These are phyloP conservation scores for Aspergillus pseudoviridinutans DNA, from an alignment of 2,329 filamentous ascomycete species.

Conservation along the genomic window DNA sequence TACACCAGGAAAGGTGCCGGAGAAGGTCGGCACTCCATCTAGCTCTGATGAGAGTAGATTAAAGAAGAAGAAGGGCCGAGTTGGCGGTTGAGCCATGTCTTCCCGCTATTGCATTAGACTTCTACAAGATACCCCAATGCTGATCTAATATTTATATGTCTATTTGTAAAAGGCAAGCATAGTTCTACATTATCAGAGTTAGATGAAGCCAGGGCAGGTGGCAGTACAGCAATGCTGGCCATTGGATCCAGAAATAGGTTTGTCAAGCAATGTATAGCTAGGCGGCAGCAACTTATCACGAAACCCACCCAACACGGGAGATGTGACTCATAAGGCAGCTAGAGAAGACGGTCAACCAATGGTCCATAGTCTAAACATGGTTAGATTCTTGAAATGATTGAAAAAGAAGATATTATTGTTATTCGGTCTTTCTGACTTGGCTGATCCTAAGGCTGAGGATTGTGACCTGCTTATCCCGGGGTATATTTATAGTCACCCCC, in stretches of 20 bases:
- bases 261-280: background rate
- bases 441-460: background rate
- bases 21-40: slow-evolving; percentile 30
- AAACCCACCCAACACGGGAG: background rate
- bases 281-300: too few relatives aligned
- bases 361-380: background rate
- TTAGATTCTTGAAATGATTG: background rate
- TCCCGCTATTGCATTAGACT: slow-evolving; percentile 2
- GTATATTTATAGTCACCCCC: background rate
- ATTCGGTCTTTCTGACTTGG: background rate
- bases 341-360: background rate
- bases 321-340: background rate
- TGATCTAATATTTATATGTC: background rate
- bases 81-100: slow-evolving; percentile 19
- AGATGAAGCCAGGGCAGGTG: background rate
- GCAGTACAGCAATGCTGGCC: background rate
- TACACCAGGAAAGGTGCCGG: slow-evolving; percentile 26
- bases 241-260: background rate
- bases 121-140: slow-evolving; percentile 20
- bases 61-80: slow-evolving; percentile 34
- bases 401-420: background rate
- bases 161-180: background rate
- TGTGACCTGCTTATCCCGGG: background rate
- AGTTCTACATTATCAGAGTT: background rate
- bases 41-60: slow-evolving; percentile 34